phyloP scores from a whole-genome alignment of 2,329 filamentous ascomycete species.

The Akanthomyces lecanii region DNA sequence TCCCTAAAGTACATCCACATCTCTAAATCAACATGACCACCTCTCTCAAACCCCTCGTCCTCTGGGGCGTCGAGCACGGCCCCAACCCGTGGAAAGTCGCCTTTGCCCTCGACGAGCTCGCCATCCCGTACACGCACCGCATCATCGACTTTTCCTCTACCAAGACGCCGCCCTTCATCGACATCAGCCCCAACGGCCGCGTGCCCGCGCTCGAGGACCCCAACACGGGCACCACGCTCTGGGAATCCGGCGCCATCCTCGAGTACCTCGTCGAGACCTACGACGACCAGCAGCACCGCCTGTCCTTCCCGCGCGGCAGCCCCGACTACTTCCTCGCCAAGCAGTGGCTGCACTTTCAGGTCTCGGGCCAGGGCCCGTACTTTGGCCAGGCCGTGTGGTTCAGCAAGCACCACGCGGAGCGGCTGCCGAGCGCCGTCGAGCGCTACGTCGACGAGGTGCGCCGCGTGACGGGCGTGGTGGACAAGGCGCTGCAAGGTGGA shows the following conservation, averaged over 20 bases:
- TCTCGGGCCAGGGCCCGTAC: constrained; percentile 38
- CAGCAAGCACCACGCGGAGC: constrained; percentile 26
- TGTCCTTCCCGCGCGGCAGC: constrained; percentile 22
- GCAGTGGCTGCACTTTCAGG: constrained; percentile 36
- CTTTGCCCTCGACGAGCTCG: constrained; percentile 23
- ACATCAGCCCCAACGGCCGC: constrained; percentile 20
- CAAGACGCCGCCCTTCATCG: not conserved
- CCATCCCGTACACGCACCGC: constrained; percentile 19
- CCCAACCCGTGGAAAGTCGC: constrained; percentile 21
- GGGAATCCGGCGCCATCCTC: constrained; percentile 20
- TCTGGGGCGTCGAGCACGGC: constrained; percentile 14
- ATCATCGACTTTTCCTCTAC: constrained; percentile 10
- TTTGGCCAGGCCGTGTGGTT: constrained; percentile 34
- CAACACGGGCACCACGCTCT: constrained; percentile 17
- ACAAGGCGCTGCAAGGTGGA: not conserved
- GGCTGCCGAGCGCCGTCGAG: constrained; percentile 27
- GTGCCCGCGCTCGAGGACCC: constrained; percentile 17
- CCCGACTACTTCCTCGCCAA: constrained; percentile 30
- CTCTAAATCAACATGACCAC: not conserved
- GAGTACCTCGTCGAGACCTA: constrained; percentile 19
- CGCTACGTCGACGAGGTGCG: constrained; percentile 29
- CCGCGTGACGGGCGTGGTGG: constrained; percentile 20
- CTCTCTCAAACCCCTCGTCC: constrained; percentile 6
- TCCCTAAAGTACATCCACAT: too few species aligned
- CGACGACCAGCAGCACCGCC: constrained; percentile 10